Conservation (phyloP, 2,329 filamentous ascomycete genomes). For the Phyllosticta citriasiana region DNA sequence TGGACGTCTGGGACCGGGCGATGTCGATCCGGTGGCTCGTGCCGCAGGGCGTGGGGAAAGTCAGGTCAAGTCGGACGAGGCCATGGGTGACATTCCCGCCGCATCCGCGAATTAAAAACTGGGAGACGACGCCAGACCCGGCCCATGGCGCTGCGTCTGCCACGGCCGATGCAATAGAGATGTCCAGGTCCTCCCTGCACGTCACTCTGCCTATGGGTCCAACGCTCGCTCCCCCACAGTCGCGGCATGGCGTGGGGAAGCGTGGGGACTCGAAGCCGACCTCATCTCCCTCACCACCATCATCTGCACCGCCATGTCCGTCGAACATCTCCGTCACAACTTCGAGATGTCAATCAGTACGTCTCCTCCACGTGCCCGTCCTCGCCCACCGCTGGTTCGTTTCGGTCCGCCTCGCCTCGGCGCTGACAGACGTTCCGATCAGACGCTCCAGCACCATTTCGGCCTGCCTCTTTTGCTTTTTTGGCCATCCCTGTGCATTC, state of each 20-base stretch:
- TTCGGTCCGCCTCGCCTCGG: background rate
- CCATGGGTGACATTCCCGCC: conserved; percentile 6
- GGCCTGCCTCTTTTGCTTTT: background rate
- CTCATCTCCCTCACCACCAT: background rate
- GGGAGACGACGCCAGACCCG: background rate
- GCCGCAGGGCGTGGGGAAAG: background rate
- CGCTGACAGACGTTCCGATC: background rate
- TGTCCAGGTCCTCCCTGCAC: background rate
- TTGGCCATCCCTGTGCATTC: background rate
- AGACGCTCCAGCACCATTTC: background rate
- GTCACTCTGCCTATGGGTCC: background rate
- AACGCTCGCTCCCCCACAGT: background rate
- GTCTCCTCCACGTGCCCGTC: background rate
- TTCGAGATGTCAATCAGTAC: background rate
- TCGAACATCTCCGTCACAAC: background rate
- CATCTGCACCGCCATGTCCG: background rate
- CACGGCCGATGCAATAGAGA: no score
- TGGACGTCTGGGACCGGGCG: background rate
- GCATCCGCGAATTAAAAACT: conserved; percentile 4
- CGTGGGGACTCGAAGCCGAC: background rate
- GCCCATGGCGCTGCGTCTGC: background rate
- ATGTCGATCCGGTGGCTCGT: background rate
- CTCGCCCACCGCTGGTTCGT: background rate
- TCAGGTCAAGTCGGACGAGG: conserved; percentile 2
- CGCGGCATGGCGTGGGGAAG: background rate